Evolutionary conservation across 352 stramenopile genomes (phyloP).

Genomic region (Saprolegnia parasitica): DNA sequence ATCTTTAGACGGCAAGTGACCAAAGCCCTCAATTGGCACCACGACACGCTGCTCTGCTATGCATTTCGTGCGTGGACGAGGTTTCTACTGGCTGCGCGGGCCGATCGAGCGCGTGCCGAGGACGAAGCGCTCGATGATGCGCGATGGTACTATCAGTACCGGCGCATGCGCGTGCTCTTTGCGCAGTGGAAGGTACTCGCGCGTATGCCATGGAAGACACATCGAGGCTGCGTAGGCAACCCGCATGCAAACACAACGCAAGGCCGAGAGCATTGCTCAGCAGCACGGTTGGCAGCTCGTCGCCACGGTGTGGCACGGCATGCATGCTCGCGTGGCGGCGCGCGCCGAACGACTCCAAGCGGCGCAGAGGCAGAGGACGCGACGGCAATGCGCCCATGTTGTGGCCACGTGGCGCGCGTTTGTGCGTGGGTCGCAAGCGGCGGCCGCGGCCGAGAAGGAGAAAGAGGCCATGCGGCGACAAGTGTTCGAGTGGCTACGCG

Average conservation of each 20-base stretch:
- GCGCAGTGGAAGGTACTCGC: constrained; percentile 2
- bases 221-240: not conserved
- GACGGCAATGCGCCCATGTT: not conserved
- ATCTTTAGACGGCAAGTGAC: not conserved
- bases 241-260: not conserved
- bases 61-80: not conserved
- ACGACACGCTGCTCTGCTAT: not conserved
- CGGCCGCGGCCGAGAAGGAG: not conserved
- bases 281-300: not conserved
- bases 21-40: constrained; percentile 18
- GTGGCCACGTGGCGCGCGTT: not conserved
- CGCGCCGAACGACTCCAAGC: not conserved
- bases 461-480: constrained; percentile 11
- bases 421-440: not conserved
- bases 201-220: not conserved
- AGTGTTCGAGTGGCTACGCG: constrained; percentile 17
- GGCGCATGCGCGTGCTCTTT: not conserved
- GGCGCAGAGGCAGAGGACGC: not conserved
- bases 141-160: not conserved
- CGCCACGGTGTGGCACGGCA: not conserved
- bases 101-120: not conserved
- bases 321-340: not conserved
- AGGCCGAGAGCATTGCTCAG: not conserved
- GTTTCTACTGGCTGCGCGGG: not conserved
- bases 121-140: constrained; percentile 1